Base-by-base conservation (phyloP, 2,329 filamentous ascomycete species). In the Trichoderma sp. region DNA sequence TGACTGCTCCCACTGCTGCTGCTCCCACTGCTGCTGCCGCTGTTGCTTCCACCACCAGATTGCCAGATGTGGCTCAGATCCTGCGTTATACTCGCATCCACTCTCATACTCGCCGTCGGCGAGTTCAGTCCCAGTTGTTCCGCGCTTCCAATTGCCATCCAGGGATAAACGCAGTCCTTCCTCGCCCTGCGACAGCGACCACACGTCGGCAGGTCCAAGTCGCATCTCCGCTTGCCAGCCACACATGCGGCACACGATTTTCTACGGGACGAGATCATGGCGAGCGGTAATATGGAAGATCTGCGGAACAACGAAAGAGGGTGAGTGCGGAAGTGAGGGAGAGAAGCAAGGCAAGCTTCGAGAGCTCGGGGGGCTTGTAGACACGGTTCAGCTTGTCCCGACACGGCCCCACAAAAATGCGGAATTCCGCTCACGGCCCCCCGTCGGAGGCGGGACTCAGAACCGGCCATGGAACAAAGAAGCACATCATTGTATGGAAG, bases 381-480 rank as follows among this genome's bases (percentile, higher is more conserved):
- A 65, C 24, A 21, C 50, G 50, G 50, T 53, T 53, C 18, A 45
- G 18, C 45, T 21, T 12, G 50, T 24, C n/a, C 50, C 50, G 50
- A 24, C 50, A 35, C 62, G 62, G 62, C 62, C 62, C 62, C 62
- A 64, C n/a, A 24, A 38, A 5, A 56, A n/a, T 68, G 71, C 71
- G 71, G 71, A 74, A 59, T 68, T 74, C 71, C 71, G 71, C 71
- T 78, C 14, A 81, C 21, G 8, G 38, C 38, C 16, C 41, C 33
- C 66, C 66, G 66, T 53, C 50, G 63, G 45, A 60, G 18, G 50
- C 14, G 38, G 31, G 31, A 56, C 50, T 45, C n/a, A 38, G 14
- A 18, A 67, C 21, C 33, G 29, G 29, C 31, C 29, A 63, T 9
- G 24, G 16, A 11, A 33, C 33, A n/a, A 63, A 63, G 60, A 63